phyloP scores from a whole-genome alignment of 306 rosid species.

The Sesbania bispinosa region DNA sequence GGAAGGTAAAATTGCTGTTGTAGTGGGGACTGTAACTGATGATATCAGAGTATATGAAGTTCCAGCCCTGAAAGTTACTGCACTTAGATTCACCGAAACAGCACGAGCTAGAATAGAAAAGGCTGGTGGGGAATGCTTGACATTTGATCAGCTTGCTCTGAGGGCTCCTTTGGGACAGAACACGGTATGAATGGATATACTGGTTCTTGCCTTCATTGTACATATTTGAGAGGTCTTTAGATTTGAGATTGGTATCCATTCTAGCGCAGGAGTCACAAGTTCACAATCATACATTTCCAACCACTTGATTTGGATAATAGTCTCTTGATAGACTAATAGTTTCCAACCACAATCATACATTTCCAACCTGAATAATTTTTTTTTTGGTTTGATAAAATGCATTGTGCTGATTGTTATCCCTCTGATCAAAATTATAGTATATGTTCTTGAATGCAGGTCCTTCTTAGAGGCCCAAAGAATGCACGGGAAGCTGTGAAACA shows the following conservation, averaged over 20 bases:
- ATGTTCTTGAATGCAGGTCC: constrained; percentile 42
- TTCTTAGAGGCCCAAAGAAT: constrained; percentile 77
- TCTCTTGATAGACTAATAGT: too few relatives aligned
- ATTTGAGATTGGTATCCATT: not conserved
- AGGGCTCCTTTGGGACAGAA: constrained; percentile 81
- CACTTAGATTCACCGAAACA: constrained; percentile 71
- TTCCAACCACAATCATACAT: too few relatives aligned
- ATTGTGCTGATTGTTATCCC: too few relatives aligned
- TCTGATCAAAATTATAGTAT: not conserved
- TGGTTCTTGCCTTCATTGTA: too few relatives aligned
- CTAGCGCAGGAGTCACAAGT: too few relatives aligned
- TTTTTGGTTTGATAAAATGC: not conserved
- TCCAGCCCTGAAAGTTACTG: constrained; percentile 57
- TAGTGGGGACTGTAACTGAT: constrained; percentile 68
- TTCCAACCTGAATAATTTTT: too few relatives aligned
- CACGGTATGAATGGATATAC: constrained; percentile 48
- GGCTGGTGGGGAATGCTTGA: constrained; percentile 81
- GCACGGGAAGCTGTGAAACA: constrained; percentile 81
- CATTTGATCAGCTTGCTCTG: constrained; percentile 75
- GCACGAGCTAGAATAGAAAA: constrained; percentile 81
- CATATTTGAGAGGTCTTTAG: not conserved
- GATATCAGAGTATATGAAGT: constrained; percentile 75
- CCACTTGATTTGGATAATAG: too few relatives aligned
- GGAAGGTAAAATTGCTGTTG: constrained; percentile 61
- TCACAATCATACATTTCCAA: too few relatives aligned